These are phyloP conservation scores for Gossypium laxum DNA, from an alignment of 441 rosid genomes.

Conservation along the genomic window DNA sequence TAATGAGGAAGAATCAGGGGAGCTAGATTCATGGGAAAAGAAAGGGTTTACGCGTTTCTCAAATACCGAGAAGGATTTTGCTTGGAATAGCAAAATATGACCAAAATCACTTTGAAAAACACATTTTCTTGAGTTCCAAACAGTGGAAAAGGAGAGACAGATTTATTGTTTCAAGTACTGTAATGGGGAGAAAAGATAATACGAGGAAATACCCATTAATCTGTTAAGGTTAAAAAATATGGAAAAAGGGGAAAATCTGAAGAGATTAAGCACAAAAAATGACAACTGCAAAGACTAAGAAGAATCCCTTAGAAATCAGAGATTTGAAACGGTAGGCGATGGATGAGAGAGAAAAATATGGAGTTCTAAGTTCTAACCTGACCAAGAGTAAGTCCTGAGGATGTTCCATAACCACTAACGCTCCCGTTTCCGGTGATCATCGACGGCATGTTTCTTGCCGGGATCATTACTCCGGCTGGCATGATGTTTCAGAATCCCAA, in stretches of 20 bases:
- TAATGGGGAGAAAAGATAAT: background rate
- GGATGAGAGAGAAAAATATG: background rate
- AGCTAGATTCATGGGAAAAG: conserved; percentile 13
- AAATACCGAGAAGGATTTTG: conserved; percentile 45
- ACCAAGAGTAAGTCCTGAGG: conserved; percentile 38
- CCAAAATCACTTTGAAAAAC: conserved; percentile 16
- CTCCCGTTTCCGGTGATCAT: conserved; percentile 32
- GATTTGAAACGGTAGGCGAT: background rate
- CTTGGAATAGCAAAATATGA: conserved; percentile 22
- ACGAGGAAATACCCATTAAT: background rate
- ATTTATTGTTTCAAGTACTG: background rate
- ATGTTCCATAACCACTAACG: conserved; percentile 38
- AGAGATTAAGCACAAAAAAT: background rate
- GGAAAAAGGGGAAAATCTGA: background rate
- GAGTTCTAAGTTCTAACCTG: conserved; percentile 34
- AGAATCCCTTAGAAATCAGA: background rate
- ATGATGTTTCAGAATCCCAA: conserved; percentile 39
- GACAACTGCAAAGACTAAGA: background rate
- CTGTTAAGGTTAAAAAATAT: background rate
- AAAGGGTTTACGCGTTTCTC: conserved; percentile 29
- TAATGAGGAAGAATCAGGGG: background rate
- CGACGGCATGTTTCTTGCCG: conserved; percentile 49
- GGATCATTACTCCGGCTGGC: conserved; percentile 57
- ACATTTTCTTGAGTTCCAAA: conserved; percentile 9
- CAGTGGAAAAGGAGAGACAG: conserved; percentile 9